phyloP scores from a whole-genome alignment of 163 green algal species.

The Scenedesmus sp. region DNA sequence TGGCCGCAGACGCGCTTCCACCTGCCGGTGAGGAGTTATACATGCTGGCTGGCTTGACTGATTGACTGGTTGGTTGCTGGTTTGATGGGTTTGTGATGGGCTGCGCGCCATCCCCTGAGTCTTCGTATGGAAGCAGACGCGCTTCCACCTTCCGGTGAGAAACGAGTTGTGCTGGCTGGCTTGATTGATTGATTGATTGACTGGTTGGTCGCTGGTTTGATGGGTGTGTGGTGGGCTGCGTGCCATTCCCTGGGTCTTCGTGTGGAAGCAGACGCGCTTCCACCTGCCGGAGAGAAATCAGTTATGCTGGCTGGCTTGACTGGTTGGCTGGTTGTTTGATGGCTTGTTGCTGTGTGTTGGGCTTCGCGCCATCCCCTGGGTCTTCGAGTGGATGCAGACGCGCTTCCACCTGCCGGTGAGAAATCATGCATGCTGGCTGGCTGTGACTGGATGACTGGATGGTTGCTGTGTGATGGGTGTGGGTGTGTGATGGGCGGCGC shows the following conservation, averaged over 20 bases:
- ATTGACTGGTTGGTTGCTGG: too few relatives aligned
- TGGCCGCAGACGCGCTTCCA: conserved; percentile 97
- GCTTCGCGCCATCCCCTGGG: conserved; percentile 94
- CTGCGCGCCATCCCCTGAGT: conserved; percentile 87
- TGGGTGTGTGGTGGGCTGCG: too few relatives aligned
- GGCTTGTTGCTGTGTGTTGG: too few relatives aligned
- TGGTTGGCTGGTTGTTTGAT: too few relatives aligned
- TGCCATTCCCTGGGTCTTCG: conserved; percentile 99
- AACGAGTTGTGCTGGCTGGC: not conserved
- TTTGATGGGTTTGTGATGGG: not conserved
- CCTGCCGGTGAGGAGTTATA: conserved; percentile 70
- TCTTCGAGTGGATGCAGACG: conserved; percentile 98
- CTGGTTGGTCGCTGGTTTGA: too few relatives aligned
- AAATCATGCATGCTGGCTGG: too few relatives aligned
- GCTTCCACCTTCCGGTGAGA: conserved; percentile 89
- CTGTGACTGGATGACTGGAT: too few relatives aligned
- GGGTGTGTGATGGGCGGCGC: not conserved
- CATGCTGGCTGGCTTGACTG: too few relatives aligned
- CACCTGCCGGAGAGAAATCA: conserved; percentile 79
- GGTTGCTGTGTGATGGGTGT: too few relatives aligned
- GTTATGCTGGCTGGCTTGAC: not conserved
- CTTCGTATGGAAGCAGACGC: conserved; percentile 98
- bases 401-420: conserved; percentile 88
- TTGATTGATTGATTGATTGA: too few relatives aligned
- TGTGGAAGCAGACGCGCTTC: conserved; percentile 96